Conservation (phyloP, 305 asterid genomes). For the Plantago rigida region DNA sequence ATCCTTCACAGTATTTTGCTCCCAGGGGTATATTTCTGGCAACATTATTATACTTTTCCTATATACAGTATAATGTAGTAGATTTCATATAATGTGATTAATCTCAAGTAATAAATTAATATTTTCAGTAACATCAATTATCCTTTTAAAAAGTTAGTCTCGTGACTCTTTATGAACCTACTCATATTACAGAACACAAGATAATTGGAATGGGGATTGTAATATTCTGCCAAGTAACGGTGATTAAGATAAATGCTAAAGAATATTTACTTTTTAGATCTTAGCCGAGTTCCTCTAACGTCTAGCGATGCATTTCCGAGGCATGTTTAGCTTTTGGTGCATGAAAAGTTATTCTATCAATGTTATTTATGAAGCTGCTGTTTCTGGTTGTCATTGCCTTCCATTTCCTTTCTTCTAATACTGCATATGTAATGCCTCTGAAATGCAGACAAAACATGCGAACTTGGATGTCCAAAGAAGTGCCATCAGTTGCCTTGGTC, state of each 20-base stretch:
- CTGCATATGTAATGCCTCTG: constrained; percentile 18
- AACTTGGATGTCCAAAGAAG: constrained; percentile 86
- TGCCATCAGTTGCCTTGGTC: constrained; percentile 83
- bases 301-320: no score
- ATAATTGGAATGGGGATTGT: no score
- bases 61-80: no score
- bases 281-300: not conserved
- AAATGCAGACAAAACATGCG: constrained; percentile 71
- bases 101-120: no score
- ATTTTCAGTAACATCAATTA: no score
- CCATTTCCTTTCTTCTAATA: constrained; percentile 1
- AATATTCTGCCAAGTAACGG: no score
- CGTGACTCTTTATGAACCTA: no score
- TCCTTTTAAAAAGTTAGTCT: no score
- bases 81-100: not conserved
- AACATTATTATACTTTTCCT: not conserved
- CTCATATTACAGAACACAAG: no score
- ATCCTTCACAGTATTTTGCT: constrained; percentile 74
- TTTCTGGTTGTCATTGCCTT: constrained; percentile 2
- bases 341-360: not conserved
- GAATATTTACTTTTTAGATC: not conserved
- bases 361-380: not conserved
- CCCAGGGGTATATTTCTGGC: constrained; percentile 67
- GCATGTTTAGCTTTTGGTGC: not conserved
- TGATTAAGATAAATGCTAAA: no score